These are phyloP conservation scores for Kickxella alabastrina DNA, from an alignment of 192 early-diverging fungal genomes.

Conservation along the genomic window DNA sequence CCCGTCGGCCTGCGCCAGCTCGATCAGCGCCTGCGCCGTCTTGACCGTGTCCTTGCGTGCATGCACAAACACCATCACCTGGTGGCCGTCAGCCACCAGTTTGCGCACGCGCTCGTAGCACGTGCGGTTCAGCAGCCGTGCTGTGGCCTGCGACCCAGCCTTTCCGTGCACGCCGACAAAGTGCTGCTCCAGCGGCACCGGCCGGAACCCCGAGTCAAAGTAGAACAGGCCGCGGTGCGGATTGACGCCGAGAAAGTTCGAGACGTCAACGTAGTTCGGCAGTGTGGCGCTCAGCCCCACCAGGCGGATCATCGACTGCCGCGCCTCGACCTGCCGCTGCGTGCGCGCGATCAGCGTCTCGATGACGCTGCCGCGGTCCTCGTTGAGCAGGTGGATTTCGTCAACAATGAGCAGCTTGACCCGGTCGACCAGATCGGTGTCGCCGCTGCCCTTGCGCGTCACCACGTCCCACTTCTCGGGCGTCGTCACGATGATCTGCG, in stretches of 20 bases:
- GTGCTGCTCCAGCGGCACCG: constrained; percentile 94
- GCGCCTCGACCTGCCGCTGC: constrained; percentile 83
- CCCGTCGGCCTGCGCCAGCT: constrained; percentile 66
- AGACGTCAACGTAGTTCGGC: constrained; percentile 97
- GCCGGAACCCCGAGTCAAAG: constrained; percentile 94
- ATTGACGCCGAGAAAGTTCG: constrained; percentile 89
- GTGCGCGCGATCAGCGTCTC: constrained; percentile 96
- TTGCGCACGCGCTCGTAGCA: constrained; percentile 81
- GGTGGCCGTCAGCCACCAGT: constrained; percentile 78
- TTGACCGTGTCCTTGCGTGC: constrained; percentile 97
- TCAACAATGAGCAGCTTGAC: constrained; percentile 93
- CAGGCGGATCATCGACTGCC: constrained; percentile 93
- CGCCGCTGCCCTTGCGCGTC: constrained; percentile 92
- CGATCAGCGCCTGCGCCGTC: constrained; percentile 76
- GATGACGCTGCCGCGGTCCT: constrained; percentile 93
- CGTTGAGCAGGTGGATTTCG: constrained; percentile 96
- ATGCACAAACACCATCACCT: constrained; percentile 99
- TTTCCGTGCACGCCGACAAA: constrained; percentile 93
- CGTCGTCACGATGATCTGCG: constrained; percentile 98
- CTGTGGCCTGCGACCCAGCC: constrained; percentile 61
- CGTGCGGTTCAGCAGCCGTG: constrained; percentile 69
- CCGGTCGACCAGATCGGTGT: constrained; percentile 86
- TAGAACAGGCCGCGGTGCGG: constrained; percentile 90
- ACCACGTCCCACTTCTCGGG: constrained; percentile 99
- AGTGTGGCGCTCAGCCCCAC: constrained; percentile 96